Conservation (phyloP, 2,329 filamentous ascomycete genomes). For the Dactylella cylindrospora region DNA sequence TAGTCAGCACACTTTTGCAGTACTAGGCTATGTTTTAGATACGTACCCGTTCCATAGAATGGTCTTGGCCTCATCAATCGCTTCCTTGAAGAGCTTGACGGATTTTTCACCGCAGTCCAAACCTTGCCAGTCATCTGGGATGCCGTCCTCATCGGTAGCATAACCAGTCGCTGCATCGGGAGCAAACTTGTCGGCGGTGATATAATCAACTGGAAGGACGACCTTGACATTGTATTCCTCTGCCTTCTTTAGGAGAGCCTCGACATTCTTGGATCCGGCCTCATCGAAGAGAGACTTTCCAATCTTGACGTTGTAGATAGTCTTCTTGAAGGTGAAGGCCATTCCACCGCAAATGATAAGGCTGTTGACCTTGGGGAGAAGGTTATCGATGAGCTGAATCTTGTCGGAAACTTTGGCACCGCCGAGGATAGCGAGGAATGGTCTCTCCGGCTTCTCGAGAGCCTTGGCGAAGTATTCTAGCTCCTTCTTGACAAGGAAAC, state of each 20-base stretch:
- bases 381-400: slow-evolving; percentile 99
- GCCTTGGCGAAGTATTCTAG: slow-evolving; percentile 99
- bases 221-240: slow-evolving; percentile 95
- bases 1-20: background rate
- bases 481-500: slow-evolving; percentile 99
- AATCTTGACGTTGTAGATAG: slow-evolving; percentile 85
- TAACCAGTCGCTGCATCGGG: slow-evolving; percentile 77
- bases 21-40: background rate
- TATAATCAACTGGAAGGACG: slow-evolving; percentile 89
- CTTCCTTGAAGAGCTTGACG: slow-evolving; percentile 80
- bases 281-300: slow-evolving; percentile 91
- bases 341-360: slow-evolving; percentile 96
- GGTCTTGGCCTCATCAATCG: slow-evolving; percentile 85
- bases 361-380: slow-evolving; percentile 96
- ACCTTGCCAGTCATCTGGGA: slow-evolving; percentile 97
- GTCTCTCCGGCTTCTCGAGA: slow-evolving; percentile 86
- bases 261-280: slow-evolving; percentile 87
- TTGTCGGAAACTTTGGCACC: slow-evolving; percentile 99
- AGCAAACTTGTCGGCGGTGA: slow-evolving; percentile 93
- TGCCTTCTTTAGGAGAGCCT: slow-evolving; percentile 85
- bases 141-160: slow-evolving; percentile 83
- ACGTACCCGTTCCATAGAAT: slow-evolving; percentile 86
- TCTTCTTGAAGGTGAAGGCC: slow-evolving; percentile 99
- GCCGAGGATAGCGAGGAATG: slow-evolving; percentile 97
- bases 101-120: slow-evolving; percentile 91